These are phyloP conservation scores for Suhomyces sp. DNA, from an alignment of 805 yeast species.

Conservation along the genomic window DNA sequence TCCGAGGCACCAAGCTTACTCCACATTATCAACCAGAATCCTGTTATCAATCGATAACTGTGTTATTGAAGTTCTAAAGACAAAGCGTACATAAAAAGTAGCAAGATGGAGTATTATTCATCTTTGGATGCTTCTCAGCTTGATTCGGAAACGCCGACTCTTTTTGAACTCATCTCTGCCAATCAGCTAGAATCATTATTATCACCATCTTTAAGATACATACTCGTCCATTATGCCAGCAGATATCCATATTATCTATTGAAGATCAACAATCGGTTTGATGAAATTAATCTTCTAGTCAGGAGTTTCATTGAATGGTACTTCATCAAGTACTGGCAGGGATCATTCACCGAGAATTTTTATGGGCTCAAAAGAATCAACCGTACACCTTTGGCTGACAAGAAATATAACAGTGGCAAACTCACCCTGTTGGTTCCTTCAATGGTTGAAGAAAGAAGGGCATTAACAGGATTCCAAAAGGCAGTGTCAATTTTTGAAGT, in stretches of 20 bases:
- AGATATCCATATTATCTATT: constrained; percentile 71
- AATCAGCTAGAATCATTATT: constrained; percentile 72
- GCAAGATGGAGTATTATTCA: constrained; percentile 74
- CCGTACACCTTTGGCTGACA: constrained; percentile 32
- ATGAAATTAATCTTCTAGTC: constrained; percentile 65
- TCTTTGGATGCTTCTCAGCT: constrained; percentile 74
- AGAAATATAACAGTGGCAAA: constrained; percentile 29
- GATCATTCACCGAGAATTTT: constrained; percentile 87
- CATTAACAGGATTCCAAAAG: constrained; percentile 55
- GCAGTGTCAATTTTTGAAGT: constrained; percentile 55
- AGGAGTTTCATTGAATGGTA: constrained; percentile 69
- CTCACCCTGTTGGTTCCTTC: constrained; percentile 39
- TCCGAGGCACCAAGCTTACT: no score
- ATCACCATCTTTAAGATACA: constrained; percentile 79
- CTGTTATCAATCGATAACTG: no score
- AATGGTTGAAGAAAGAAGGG: constrained; percentile 49
- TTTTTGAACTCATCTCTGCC: constrained; percentile 84
- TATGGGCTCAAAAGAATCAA: constrained; percentile 78
- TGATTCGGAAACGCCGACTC: constrained; percentile 76
- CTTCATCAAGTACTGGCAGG: constrained; percentile 70
- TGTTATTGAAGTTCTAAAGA: no score
- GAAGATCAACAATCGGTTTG: constrained; percentile 63
- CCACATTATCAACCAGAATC: no score
- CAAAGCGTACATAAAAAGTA: no score
- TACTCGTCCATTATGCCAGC: constrained; percentile 78